phyloP scores from a whole-genome alignment of 202 grass and related monocot species.

The Zoysia matrella region DNA sequence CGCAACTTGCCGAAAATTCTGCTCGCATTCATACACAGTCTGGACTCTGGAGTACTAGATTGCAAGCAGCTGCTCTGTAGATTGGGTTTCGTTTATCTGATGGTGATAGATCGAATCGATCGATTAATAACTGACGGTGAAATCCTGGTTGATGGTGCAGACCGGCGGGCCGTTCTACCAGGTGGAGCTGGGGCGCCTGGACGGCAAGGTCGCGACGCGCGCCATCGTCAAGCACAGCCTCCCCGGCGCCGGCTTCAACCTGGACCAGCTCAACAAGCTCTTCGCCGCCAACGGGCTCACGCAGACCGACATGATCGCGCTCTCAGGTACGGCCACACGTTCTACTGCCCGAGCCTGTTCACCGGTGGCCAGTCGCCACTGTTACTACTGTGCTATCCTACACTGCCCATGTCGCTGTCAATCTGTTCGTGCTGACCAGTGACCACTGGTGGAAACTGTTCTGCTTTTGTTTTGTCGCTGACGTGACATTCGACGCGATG shows the following conservation, averaged over 20 bases:
- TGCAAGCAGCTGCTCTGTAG: conserved; percentile 4
- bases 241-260: conserved; percentile 55
- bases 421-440: background rate
- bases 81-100: background rate
- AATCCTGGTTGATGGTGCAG: conserved; percentile 35
- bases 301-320: conserved; percentile 78
- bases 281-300: conserved; percentile 68
- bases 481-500: background rate
- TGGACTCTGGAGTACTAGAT: background rate
- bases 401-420: background rate
- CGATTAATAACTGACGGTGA: background rate
- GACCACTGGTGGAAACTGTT: background rate
- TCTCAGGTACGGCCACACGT: conserved; percentile 50
- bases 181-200: conserved; percentile 81
- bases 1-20: conserved; percentile 20
- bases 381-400: background rate
- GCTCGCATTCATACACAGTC: background rate
- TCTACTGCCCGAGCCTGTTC: background rate
- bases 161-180: conserved; percentile 60
- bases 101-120: background rate
- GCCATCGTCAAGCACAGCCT: conserved; percentile 65
- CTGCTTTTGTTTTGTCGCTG: background rate
- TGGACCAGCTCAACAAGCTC: conserved; percentile 65
- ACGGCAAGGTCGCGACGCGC: conserved; percentile 61
- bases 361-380: background rate